Conservation (phyloP, 345 rosid species). For the Brassica juncea region DNA sequence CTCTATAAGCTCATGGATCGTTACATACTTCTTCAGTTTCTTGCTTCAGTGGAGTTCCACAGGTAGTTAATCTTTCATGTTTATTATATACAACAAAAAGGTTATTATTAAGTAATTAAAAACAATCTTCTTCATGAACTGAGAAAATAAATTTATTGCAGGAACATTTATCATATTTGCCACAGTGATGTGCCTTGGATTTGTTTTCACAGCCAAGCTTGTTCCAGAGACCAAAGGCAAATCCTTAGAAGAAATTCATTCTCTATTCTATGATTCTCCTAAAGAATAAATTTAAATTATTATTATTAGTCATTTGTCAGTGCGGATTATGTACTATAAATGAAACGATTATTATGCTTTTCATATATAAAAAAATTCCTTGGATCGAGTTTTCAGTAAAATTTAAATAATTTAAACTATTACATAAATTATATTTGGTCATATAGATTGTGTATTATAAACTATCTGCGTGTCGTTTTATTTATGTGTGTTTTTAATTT, state of each 20-base stretch:
- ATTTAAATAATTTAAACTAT: too few relatives aligned
- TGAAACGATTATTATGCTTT: too few relatives aligned
- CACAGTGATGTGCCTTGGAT: slow-evolving; percentile 30
- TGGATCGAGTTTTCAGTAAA: too few relatives aligned
- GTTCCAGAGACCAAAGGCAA: slow-evolving; percentile 64
- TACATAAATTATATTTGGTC: too few relatives aligned
- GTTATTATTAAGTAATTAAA: not conserved
- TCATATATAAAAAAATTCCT: too few relatives aligned
- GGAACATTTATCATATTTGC: slow-evolving; percentile 48
- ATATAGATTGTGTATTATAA: too few relatives aligned
- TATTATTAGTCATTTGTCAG: too few relatives aligned
- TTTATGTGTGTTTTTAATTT: too few relatives aligned
- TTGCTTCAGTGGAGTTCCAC: slow-evolving; percentile 57
- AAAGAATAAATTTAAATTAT: not conserved
- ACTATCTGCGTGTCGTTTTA: too few relatives aligned
- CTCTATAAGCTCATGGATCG: slow-evolving; percentile 55
- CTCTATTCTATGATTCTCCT: slow-evolving; percentile 20
- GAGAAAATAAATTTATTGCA: slow-evolving; percentile 30
- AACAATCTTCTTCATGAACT: not conserved
- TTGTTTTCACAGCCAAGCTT: slow-evolving; percentile 46
- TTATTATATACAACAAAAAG: not conserved
- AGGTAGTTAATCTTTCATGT: slow-evolving; percentile 31
- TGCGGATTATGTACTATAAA: too few relatives aligned
- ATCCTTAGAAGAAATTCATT: slow-evolving; percentile 56
- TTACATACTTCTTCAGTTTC: slow-evolving; percentile 49